Evolutionary conservation across 371 early-diverging fungal species (phyloP).

Genomic region (Syncephalastrum racemosum): DNA sequence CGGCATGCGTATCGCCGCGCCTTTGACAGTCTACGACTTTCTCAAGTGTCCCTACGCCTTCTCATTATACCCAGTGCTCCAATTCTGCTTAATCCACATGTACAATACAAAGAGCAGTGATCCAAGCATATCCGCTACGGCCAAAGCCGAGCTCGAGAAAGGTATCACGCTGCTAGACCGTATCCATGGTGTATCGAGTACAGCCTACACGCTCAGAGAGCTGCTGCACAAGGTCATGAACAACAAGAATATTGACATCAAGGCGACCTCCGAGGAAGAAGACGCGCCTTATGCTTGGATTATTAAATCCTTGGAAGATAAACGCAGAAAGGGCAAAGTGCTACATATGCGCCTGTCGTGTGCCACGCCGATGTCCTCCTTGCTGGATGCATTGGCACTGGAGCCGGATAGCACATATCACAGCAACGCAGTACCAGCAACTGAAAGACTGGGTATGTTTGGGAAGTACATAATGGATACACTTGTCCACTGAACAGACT

Average conservation of each 20-base stretch:
- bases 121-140: constrained; percentile 30
- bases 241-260: constrained; percentile 37
- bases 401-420: constrained; percentile 2
- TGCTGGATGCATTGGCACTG: constrained; percentile 10
- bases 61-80: constrained; percentile 44
- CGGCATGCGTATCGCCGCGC: constrained; percentile 39
- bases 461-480: neutral
- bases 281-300: constrained; percentile 4
- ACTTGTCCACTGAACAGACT: too few relatives aligned
- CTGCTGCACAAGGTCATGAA: constrained; percentile 36
- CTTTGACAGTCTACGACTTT: constrained; percentile 35
- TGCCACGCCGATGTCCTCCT: constrained; percentile 6
- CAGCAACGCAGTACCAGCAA: neutral
- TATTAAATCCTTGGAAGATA: neutral
- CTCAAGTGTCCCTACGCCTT: constrained; percentile 48
- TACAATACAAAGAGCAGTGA: constrained; percentile 45
- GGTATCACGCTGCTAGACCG: constrained; percentile 31
- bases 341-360: neutral
- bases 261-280: constrained; percentile 12
- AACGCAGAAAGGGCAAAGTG: neutral
- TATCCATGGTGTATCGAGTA: constrained; percentile 32
- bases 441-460: constrained; percentile 1
- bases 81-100: constrained; percentile 47
- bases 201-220: constrained; percentile 28
- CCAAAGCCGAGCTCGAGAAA: constrained; percentile 36